Conservation (phyloP, 2,329 filamentous ascomycete genomes). For the Lachnellula cervina region DNA sequence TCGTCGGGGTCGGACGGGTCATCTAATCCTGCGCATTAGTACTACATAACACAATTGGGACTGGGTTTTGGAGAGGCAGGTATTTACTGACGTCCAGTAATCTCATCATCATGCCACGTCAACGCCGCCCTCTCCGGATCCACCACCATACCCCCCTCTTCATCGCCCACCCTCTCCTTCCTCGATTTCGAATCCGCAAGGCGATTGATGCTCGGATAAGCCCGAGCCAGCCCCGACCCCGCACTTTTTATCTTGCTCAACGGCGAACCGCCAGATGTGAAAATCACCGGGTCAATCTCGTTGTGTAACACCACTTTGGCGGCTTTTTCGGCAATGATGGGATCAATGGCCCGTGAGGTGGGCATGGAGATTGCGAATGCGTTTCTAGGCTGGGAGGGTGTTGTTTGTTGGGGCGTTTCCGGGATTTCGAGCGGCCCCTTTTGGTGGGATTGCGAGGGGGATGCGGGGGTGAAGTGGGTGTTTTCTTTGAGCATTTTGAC, state of each 20-base stretch:
- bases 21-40: slow-evolving; percentile 26
- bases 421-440: slow-evolving; percentile 21
- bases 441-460: background rate
- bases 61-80: too few relatives aligned
- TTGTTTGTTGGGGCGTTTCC: slow-evolving; percentile 22
- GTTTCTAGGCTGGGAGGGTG: slow-evolving; percentile 4
- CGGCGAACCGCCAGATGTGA: slow-evolving; percentile 15
- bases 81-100: slow-evolving; percentile 45
- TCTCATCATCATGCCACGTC: slow-evolving; percentile 65
- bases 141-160: slow-evolving; percentile 12
- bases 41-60: too few relatives aligned
- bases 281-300: slow-evolving; percentile 27
- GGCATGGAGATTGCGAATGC: slow-evolving; percentile 13
- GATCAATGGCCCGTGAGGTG: slow-evolving; percentile 10
- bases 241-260: slow-evolving; percentile 7
- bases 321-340: slow-evolving; percentile 12
- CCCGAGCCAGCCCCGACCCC: slow-evolving; percentile 12
- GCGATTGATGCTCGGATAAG: slow-evolving; percentile 29
- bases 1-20: slow-evolving; percentile 61
- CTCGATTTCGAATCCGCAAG: slow-evolving; percentile 28
- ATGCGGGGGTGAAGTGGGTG: background rate
- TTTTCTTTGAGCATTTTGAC: slow-evolving; percentile 15
- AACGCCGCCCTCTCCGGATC: slow-evolving; percentile 46
- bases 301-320: slow-evolving; percentile 16
- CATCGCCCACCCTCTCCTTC: slow-evolving; percentile 6